Conservation (phyloP, 768 basidiomycete species). For the Imleria badia region DNA sequence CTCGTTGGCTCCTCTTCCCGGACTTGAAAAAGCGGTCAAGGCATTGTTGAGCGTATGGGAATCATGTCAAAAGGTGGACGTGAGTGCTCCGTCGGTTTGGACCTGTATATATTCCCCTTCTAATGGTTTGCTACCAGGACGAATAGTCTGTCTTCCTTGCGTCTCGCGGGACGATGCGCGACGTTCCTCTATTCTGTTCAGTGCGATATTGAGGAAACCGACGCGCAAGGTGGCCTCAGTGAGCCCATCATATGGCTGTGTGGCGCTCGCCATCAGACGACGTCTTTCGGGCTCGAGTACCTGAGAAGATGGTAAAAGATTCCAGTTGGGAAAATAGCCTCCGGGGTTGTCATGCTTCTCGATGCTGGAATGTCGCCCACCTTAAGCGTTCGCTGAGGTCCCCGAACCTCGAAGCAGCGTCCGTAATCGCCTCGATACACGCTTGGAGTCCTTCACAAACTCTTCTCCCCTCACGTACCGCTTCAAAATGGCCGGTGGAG, state of each 20-base stretch:
- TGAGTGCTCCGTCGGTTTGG: conserved; percentile 32
- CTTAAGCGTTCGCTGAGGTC: too few species aligned
- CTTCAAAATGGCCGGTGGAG: conserved; percentile 72
- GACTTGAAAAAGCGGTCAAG: conserved; percentile 50
- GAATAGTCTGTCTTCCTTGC: conserved; percentile 65
- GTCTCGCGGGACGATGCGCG: conserved; percentile 72
- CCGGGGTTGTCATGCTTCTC: too few species aligned
- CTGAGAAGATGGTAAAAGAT: too few species aligned
- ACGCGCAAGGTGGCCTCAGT: conserved; percentile 46
- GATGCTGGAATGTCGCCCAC: too few species aligned
- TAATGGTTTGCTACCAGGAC: conserved; percentile 39
- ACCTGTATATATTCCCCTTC: neutral
- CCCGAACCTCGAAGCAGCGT: conserved; percentile 38
- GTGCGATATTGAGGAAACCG: conserved; percentile 61
- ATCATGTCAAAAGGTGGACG: conserved; percentile 57
- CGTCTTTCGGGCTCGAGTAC: too few species aligned
- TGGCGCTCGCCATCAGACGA: too few species aligned
- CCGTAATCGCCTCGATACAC: conserved; percentile 53
- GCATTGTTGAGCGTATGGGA: conserved; percentile 66
- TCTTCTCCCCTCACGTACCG: conserved; percentile 76
- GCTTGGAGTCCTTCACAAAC: conserved; percentile 50
- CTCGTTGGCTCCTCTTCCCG: conserved; percentile 53
- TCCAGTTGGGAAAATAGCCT: too few species aligned
- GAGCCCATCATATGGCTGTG: conserved; percentile 41
- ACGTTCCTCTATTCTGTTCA: conserved; percentile 63